Evolutionary conservation across 306 rosid species (phyloP), one percentile per base, ranked within the genome.

Genomic region (Rosa rugosa): DNA sequence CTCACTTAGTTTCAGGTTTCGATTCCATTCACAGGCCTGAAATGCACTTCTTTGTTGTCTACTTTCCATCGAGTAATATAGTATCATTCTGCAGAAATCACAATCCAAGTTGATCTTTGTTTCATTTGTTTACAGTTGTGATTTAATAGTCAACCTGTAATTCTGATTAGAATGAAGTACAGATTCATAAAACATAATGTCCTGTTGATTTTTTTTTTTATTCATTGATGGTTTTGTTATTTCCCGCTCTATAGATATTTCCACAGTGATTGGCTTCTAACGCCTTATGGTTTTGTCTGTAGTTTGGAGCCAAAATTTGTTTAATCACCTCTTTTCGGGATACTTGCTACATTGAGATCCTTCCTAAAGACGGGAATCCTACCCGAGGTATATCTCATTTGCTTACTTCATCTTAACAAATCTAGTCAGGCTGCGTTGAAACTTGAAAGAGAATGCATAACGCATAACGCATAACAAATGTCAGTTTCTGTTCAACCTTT

Each of bases 281-380:
- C 71, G 41, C 40, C 27, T 79, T 34, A 42, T 74, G 31, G 22
- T 40, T 81, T 87, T 84, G 46, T 87, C 78, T 84, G 77, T 85
- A 95, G 99, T 95, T 90, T 77, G 91, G 72, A 34, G 93, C 97
- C 79, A 95, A 95, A 85, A 91, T 95, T 77, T 93, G 96, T 85
- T 73, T 95, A 60, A 86, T 95, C 77, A 95, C 99, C 59, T 95
- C 99, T 69, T 95, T 95, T 75, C 90, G 94, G 82, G 99, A 95
- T 75, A 90, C 98, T 49, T 86, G 91, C 86, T 95, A 86, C 53
- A 81, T 95, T 41, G 99, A 95, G 93, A 95, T 95, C 87, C 89
- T 89, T 84, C 99, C 99, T 14, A 95, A 92, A 56, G 87, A 93
- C 82, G 73, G 86, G 77, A 86, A 69, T 53, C 91, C 87, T 68